Conservation (phyloP, 805 yeast species). For the Myxozyma udenii region DNA sequence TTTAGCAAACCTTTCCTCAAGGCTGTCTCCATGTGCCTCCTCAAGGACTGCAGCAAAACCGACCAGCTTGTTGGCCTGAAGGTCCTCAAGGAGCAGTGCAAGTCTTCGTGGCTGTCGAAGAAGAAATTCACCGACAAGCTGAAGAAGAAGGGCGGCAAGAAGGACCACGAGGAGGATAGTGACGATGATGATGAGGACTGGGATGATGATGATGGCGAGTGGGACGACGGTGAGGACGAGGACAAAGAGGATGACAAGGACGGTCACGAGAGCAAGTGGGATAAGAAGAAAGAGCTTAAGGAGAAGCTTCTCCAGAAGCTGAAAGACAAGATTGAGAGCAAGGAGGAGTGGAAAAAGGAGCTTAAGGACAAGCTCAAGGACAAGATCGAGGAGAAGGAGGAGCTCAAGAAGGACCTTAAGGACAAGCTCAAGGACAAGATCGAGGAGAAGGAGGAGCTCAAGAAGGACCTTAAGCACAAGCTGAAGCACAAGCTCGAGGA, state of each 20-base stretch:
- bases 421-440: not conserved
- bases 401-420: not conserved
- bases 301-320: not conserved
- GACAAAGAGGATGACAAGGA: not conserved
- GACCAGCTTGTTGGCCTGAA: slow-evolving; percentile 1
- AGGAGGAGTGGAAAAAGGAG: not conserved
- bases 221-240: not conserved
- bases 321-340: not conserved
- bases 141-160: not conserved
- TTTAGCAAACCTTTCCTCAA: slow-evolving; percentile 5
- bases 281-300: not conserved
- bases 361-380: not conserved
- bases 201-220: not conserved
- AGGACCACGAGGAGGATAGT: not conserved
- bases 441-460: not conserved
- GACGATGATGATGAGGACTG: not conserved
- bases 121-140: no score
- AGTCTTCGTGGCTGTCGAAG: slow-evolving; percentile 3
- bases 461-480: not conserved
- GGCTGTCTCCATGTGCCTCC: slow-evolving; percentile 1
- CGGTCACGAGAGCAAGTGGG: not conserved
- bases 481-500: not conserved
- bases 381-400: not conserved
- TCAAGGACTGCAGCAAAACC: slow-evolving; percentile 1
- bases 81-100: not conserved